These are phyloP conservation scores for Scheffersomyces insectosa DNA, from an alignment of 1,139 yeast genomes.

Conservation along the genomic window DNA sequence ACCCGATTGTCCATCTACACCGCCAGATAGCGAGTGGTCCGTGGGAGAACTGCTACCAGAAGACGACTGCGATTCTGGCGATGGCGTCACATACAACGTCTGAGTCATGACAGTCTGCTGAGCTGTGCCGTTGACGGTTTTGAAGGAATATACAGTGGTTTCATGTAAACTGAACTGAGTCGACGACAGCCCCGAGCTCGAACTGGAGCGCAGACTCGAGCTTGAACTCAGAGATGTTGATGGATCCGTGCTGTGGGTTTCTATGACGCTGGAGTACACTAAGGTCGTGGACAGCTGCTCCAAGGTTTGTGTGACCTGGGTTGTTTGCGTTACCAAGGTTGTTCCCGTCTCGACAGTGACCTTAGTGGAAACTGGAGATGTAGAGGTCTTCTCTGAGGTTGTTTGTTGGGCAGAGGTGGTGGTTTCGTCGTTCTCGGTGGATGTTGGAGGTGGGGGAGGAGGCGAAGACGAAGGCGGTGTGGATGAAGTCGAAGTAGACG, in stretches of 20 bases:
- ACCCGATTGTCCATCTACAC: constrained; percentile 1
- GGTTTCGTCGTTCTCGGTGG: constrained; percentile 7
- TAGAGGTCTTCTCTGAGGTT: neutral
- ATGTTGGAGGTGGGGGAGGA: neutral
- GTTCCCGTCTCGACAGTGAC: neutral
- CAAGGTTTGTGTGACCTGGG: constrained; percentile 7
- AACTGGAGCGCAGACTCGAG: constrained; percentile 8
- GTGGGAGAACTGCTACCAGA: too few relatives aligned
- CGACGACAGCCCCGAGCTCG: constrained; percentile 11
- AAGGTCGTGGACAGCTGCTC: constrained; percentile 3
- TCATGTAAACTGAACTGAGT: constrained; percentile 14
- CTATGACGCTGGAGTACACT: neutral
- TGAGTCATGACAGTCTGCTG: constrained; percentile 22
- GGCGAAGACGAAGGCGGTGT: constrained; percentile 7
- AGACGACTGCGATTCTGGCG: neutral
- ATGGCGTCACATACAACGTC: neutral
- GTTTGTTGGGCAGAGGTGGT: neutral
- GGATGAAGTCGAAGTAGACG: constrained; percentile 9
- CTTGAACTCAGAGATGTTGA: constrained; percentile 2
- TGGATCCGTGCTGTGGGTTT: neutral
- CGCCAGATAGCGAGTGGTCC: constrained; percentile 2
- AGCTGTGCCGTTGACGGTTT: constrained; percentile 25
- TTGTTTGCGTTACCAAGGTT: constrained; percentile 5
- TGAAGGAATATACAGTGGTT: constrained; percentile 23
- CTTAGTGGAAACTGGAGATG: neutral